phyloP scores from a whole-genome alignment of 2,329 filamentous ascomycete species.

The Massarina eburnea region DNA sequence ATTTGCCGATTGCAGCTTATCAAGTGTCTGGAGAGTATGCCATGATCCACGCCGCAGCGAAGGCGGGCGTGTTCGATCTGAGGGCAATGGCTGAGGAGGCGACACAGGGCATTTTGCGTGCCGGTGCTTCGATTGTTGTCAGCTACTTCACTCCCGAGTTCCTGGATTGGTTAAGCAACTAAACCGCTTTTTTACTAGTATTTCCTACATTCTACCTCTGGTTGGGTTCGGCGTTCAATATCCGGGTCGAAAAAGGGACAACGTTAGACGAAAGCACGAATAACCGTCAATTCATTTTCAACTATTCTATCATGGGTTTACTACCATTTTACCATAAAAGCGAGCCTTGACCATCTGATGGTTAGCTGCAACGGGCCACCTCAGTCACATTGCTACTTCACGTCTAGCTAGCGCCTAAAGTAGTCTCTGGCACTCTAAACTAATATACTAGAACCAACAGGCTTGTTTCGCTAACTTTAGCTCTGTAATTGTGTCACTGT shows the following conservation, averaged over 20 bases:
- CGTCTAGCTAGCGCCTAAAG: too few species aligned
- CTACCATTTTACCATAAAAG: too few species aligned
- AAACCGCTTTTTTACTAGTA: neutral
- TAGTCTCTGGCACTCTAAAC: too few species aligned
- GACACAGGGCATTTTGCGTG: constrained; percentile 88
- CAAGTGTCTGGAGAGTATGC: constrained; percentile 97
- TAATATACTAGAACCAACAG: too few species aligned
- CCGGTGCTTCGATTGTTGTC: constrained; percentile 89
- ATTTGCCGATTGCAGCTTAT: constrained; percentile 92
- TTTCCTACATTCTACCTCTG: neutral
- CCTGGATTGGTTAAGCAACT: constrained; percentile 60
- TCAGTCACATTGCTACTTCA: too few species aligned
- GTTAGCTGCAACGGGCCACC: too few species aligned
- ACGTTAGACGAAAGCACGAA: neutral
- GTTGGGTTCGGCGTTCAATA: constrained; percentile 11
- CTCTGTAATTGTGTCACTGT: too few species aligned
- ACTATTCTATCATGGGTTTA: too few species aligned
- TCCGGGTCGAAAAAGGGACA: constrained; percentile 1
- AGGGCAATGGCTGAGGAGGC: constrained; percentile 94
- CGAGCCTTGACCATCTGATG: too few species aligned
- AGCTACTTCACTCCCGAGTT: constrained; percentile 91
- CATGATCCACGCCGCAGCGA: constrained; percentile 95
- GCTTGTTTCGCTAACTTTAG: too few species aligned
- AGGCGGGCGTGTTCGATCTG: constrained; percentile 94
- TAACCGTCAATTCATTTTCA: constrained; percentile 18